Evolutionary conservation across 2,329 filamentous ascomycete genomes (phyloP).

Genomic region (Penicillium sp.): DNA sequence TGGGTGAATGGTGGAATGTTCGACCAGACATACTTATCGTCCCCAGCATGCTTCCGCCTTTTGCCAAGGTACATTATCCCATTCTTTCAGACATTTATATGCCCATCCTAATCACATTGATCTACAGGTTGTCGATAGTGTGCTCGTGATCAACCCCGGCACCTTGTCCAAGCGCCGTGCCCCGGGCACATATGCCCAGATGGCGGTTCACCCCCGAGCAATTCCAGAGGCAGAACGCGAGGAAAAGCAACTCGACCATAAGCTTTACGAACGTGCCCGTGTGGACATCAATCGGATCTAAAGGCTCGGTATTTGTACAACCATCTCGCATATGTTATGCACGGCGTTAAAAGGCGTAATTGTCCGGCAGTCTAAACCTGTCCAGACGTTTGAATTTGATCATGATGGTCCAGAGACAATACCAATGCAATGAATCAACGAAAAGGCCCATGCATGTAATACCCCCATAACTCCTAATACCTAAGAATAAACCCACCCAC

Average conservation of each 20-base stretch:
- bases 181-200: constrained; percentile 79
- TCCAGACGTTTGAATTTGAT: constrained; percentile 2
- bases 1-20: constrained; percentile 87
- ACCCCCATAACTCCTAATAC: background rate
- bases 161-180: constrained; percentile 80
- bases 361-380: background rate
- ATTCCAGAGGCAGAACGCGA: constrained; percentile 60
- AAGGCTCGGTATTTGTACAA: constrained; percentile 18
- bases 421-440: constrained; percentile 18
- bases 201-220: constrained; percentile 70
- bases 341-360: constrained; percentile 20
- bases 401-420: constrained; percentile 10
- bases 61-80: constrained; percentile 70
- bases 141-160: constrained; percentile 88
- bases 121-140: constrained; percentile 79
- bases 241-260: constrained; percentile 66
- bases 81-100: background rate
- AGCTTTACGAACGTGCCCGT: constrained; percentile 76
- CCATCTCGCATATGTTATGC: constrained; percentile 23
- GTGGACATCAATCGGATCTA: constrained; percentile 85
- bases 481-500: background rate
- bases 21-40: constrained; percentile 81
- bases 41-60: constrained; percentile 80
- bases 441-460: background rate
- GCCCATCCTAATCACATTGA: background rate